Conservation (phyloP, 2,329 filamentous ascomycete genomes). For the Westerdykella sp. region DNA sequence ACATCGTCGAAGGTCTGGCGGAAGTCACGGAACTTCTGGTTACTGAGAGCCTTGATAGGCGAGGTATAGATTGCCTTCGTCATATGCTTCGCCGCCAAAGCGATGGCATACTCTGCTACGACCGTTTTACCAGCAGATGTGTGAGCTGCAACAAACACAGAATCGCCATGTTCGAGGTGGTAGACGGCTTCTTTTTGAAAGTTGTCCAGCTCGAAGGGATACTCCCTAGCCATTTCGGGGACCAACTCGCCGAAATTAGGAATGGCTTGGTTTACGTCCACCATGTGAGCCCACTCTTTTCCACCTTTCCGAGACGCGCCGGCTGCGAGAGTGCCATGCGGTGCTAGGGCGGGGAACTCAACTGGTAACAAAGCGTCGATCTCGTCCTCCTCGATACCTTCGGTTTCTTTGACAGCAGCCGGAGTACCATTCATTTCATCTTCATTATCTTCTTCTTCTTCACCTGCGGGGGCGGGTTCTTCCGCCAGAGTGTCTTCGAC, state of each 20-base stretch:
- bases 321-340: conserved; percentile 67
- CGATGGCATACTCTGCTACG: conserved; percentile 96
- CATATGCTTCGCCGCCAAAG: conserved; percentile 95
- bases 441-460: conserved; percentile 22
- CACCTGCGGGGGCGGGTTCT: conserved; percentile 33
- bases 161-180: conserved; percentile 92
- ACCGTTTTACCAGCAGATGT: conserved; percentile 98
- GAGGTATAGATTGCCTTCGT: conserved; percentile 99
- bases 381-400: conserved; percentile 47
- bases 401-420: conserved; percentile 41
- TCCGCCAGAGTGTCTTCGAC: conserved; percentile 59
- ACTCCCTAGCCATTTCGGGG: conserved; percentile 91
- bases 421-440: conserved; percentile 23
- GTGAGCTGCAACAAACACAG: conserved; percentile 95
- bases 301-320: conserved; percentile 67
- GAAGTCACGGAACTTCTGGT: conserved; percentile 98
- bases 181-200: conserved; percentile 99
- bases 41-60: conserved; percentile 95
- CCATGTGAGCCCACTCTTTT: conserved; percentile 96
- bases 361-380: conserved; percentile 85
- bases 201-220: conserved; percentile 94
- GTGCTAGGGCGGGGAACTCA: conserved; percentile 87
- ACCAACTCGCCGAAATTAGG: conserved; percentile 91
- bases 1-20: conserved; percentile 87
- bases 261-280: conserved; percentile 88